Conservation (phyloP, 1,284 basidiomycete genomes). For the Rhodotorula sp. region DNA sequence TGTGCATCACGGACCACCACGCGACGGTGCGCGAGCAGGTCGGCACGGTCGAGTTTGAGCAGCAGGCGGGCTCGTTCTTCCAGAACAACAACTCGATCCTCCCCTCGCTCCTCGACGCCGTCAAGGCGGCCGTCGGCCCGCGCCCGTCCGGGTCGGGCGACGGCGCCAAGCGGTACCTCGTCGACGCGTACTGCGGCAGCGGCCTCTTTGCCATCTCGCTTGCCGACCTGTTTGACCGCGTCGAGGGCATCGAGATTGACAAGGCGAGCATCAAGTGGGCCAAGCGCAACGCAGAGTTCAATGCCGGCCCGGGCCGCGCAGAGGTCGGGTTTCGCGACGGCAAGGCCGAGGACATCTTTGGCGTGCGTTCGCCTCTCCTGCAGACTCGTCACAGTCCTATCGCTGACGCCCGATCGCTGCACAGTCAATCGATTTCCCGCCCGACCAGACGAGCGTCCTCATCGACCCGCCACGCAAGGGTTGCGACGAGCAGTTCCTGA, state of each 20-base stretch:
- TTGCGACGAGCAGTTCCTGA: constrained; percentile 76
- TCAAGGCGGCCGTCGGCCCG: constrained; percentile 65
- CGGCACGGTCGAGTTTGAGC: constrained; percentile 78
- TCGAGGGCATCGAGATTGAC: constrained; percentile 83
- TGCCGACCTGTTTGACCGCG: constrained; percentile 69
- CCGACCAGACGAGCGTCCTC: constrained; percentile 67
- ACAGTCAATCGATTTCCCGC: constrained; percentile 62
- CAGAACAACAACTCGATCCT: constrained; percentile 95
- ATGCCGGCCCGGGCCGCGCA: constrained; percentile 53
- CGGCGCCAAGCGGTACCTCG: constrained; percentile 69
- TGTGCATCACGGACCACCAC: constrained; percentile 82
- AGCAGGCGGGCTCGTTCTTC: constrained; percentile 60
- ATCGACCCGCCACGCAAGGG: constrained; percentile 91
- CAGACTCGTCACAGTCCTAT: too few species aligned
- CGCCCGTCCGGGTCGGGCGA: constrained; percentile 13
- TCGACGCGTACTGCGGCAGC: constrained; percentile 88
- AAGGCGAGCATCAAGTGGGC: constrained; percentile 75
- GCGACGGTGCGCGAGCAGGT: constrained; percentile 80
- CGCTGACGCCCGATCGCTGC: not conserved
- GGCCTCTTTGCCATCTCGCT: constrained; percentile 91
- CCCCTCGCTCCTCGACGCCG: constrained; percentile 76
- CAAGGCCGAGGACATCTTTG: constrained; percentile 60
- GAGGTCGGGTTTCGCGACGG: constrained; percentile 58
- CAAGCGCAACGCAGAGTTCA: constrained; percentile 75
- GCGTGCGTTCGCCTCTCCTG: constrained; percentile 47